These are phyloP conservation scores for Solanum gracilifrons DNA, from an alignment of 257 asterid species.

Conservation along the genomic window DNA sequence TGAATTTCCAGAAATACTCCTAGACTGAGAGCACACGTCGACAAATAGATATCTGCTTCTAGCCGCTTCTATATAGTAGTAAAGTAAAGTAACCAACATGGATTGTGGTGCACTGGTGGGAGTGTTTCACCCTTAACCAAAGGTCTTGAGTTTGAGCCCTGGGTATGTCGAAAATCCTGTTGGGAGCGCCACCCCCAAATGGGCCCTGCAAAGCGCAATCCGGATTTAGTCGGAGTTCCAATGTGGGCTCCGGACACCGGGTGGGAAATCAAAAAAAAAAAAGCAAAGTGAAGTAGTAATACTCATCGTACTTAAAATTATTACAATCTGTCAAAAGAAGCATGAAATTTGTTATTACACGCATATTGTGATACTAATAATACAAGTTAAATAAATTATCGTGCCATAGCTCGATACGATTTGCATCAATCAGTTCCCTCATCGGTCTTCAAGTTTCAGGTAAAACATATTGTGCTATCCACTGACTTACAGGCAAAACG, in stretches of 20 bases:
- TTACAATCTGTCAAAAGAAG: not conserved
- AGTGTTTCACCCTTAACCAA: too few species aligned
- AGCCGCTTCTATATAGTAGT: not conserved
- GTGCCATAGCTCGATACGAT: not conserved
- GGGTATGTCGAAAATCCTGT: too few species aligned
- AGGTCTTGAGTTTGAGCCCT: too few species aligned
- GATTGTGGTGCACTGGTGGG: too few species aligned
- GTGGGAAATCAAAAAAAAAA: too few species aligned
- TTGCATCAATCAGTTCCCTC: not conserved
- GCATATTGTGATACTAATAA: not conserved
- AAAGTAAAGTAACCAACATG: too few species aligned
- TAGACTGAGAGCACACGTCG: not conserved
- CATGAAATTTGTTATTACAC: not conserved
- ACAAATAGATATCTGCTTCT: too few species aligned
- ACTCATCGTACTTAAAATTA: not conserved
- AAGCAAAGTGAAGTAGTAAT: not conserved
- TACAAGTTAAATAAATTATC: not conserved
- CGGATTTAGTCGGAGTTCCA: too few species aligned
- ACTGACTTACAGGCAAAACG: not conserved
- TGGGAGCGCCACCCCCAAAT: too few species aligned
- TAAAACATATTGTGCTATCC: not conserved
- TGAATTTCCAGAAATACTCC: not conserved
- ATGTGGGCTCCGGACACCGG: too few species aligned
- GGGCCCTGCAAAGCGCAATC: too few species aligned
- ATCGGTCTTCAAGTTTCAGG: not conserved